Percentiles rank a stretch among this genome's conserved stretches.
Conservation (phyloP, 108 stramenopile genomes). For the Hondaea fermentalgiana region DNA sequence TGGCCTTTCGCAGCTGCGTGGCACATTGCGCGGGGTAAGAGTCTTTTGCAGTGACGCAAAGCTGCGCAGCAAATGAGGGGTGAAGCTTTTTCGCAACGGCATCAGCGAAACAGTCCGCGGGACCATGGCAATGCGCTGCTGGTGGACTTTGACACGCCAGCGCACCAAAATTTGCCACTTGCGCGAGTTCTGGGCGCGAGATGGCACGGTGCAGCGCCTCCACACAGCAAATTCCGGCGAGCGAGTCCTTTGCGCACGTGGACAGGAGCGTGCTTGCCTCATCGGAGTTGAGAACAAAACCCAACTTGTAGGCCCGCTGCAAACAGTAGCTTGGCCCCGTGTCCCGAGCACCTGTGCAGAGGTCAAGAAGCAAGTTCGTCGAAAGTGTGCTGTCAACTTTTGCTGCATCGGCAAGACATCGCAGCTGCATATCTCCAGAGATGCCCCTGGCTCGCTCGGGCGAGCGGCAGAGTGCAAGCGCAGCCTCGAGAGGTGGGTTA, state of each 20-base stretch:
- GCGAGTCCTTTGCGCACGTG: neutral
- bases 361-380: neutral
- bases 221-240: neutral
- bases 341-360: neutral
- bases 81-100: neutral
- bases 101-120: neutral
- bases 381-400: neutral
- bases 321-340: neutral
- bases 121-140: neutral
- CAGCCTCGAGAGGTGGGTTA: neutral
- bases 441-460: neutral
- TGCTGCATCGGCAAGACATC: neutral
- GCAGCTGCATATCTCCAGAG: neutral
- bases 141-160: neutral
- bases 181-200: neutral
- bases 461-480: neutral
- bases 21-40: neutral
- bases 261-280: neutral
- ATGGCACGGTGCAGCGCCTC: neutral
- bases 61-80: neutral
- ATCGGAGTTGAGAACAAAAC: neutral
- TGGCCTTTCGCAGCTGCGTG: neutral
- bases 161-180: neutral
- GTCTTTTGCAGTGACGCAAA: neutral
- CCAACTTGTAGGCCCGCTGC: neutral